A percentile compares a stretch with the other conserved stretches of the same genome.
phyloP scores from a whole-genome alignment of 2,329 filamentous ascomycete species.

The Trichoderma aggressivum region DNA sequence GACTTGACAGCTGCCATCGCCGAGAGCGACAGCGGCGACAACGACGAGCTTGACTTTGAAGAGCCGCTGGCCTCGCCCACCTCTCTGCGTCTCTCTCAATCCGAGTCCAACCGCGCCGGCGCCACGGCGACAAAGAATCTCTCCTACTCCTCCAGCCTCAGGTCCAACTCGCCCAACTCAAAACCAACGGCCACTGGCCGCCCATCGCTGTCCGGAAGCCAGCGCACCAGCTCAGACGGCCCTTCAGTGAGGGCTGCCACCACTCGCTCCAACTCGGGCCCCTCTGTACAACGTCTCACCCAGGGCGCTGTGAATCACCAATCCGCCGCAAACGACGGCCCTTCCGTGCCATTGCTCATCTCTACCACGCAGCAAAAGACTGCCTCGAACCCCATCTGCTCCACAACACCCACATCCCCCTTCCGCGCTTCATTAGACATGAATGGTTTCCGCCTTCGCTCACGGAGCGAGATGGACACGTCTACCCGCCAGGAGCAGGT shows the following conservation, averaged over 20 bases:
- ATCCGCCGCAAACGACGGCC: conserved; percentile 38
- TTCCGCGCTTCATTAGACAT: conserved; percentile 58
- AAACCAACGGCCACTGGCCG: conserved; percentile 17
- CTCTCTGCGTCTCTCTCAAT: conserved; percentile 18
- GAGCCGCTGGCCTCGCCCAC: conserved; percentile 23
- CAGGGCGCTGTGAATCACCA: conserved; percentile 40
- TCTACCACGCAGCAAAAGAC: conserved; percentile 25
- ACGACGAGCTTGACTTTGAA: conserved; percentile 23
- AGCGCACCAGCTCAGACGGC: conserved; percentile 36
- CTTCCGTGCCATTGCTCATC: conserved; percentile 26
- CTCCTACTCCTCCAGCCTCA: conserved; percentile 4
- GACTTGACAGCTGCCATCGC: conserved; percentile 41
- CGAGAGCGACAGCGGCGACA: conserved; percentile 47
- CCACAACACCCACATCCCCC: conserved; percentile 43
- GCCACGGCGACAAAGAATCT: conserved; percentile 11
- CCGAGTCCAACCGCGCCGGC: conserved; percentile 20
- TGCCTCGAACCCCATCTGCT: conserved; percentile 25
- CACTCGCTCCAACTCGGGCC: conserved; percentile 30
- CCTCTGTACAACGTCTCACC: conserved; percentile 35
- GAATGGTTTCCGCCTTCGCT: conserved; percentile 56
- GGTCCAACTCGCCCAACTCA: not conserved
- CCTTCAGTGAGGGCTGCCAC: conserved; percentile 28
- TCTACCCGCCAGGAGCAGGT: conserved; percentile 55
- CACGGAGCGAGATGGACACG: conserved; percentile 58
- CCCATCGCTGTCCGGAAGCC: conserved; percentile 32